Percentiles rank a stretch among this genome's conserved stretches.
Conservation (phyloP, 176 grass and related monocot species). For the Carex parvula region DNA sequence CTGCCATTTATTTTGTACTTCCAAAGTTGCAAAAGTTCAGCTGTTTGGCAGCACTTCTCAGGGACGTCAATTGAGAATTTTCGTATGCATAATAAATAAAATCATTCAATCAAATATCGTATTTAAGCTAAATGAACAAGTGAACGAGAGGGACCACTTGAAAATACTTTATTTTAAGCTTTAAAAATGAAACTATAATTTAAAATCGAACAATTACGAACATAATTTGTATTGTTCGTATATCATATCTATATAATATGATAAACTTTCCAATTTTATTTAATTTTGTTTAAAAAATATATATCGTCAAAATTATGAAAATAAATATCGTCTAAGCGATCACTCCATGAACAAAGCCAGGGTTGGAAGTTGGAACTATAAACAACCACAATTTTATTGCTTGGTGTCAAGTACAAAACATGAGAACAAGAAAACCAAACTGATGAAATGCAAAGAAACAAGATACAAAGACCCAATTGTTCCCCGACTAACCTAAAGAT, state of each 20-base stretch:
- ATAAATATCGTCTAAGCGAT: no score
- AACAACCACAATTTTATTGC: slow-evolving; percentile 19
- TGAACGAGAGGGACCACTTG: no score
- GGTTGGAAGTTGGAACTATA: not conserved
- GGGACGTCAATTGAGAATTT: not conserved
- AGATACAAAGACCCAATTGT: not conserved
- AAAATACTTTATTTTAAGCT: no score
- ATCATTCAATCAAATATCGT: not conserved
- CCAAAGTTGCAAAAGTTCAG: not conserved
- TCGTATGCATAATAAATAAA: not conserved
- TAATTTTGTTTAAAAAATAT: no score
- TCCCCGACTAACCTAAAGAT: not conserved
- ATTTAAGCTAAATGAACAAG: not conserved
- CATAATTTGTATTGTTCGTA: no score
- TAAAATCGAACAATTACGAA: no score
- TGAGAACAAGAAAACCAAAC: slow-evolving; percentile 4
- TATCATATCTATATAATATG: no score
- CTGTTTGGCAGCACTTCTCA: not conserved
- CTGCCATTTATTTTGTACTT: not conserved
- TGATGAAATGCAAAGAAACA: not conserved
- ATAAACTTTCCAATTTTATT: no score
- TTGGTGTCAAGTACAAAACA: slow-evolving; percentile 9
- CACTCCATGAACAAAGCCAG: not conserved
- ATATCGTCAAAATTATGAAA: no score
- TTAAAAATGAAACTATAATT: no score